A percentile compares a stretch with the other conserved stretches of the same genome.
Evolutionary conservation across 2,329 filamentous ascomycete genomes (phyloP).

Genomic region (Microsporum canis): DNA sequence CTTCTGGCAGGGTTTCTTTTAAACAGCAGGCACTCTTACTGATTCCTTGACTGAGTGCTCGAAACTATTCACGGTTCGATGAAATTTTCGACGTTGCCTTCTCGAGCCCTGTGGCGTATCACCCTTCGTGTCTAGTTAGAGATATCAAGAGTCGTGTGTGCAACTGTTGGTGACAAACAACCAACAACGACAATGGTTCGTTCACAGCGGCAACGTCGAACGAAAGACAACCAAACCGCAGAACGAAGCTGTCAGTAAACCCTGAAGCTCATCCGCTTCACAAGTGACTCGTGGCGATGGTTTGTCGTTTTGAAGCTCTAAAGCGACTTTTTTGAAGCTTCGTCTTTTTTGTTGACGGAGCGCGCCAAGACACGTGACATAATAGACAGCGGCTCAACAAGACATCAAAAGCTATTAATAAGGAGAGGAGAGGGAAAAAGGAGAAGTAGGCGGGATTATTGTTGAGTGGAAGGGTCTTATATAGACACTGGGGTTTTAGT

Average conservation of each 20-base stretch:
- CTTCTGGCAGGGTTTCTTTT: too few relatives aligned
- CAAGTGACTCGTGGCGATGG: background rate
- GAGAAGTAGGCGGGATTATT: background rate
- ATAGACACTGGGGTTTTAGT: background rate
- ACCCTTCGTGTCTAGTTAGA: background rate
- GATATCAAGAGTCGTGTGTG: conserved; percentile 2
- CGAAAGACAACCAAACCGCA: background rate
- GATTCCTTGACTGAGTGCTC: background rate
- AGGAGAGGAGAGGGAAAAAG: background rate
- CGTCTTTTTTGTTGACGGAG: background rate
- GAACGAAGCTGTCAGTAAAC: background rate
- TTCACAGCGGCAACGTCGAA: background rate
- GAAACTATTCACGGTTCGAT: background rate
- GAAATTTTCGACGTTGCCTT: background rate
- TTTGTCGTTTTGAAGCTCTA: background rate
- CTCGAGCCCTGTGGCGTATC: background rate
- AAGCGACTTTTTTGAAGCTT: background rate
- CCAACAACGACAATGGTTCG: background rate
- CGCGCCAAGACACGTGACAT: background rate
- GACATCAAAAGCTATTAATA: background rate
- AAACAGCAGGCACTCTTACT: background rate
- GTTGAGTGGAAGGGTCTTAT: background rate
- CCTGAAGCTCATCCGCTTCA: background rate
- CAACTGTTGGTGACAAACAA: background rate
- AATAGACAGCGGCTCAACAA: background rate